Evolutionary conservation across 2,329 filamentous ascomycete genomes (phyloP), one percentile per base, ranked within the genome.

Genomic region (Beauveria asiatica): DNA sequence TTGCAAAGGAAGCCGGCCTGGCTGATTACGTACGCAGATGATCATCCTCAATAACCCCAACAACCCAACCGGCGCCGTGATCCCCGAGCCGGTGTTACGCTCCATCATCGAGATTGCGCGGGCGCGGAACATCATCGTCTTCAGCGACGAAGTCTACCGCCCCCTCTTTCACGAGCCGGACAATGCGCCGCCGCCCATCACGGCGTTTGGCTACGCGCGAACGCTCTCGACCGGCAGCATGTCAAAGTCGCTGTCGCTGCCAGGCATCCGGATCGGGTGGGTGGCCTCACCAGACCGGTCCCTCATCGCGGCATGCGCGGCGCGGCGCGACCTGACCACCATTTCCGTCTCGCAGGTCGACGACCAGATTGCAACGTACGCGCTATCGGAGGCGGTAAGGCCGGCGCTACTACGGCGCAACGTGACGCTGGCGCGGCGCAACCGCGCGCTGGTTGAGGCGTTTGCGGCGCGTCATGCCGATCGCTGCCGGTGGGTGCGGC

Each of bases 241-340:
- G 78, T 93, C 88, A 27, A 96, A 96, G 74, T 88, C 90, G 0
- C 96, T 91, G 73, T 85, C 88, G 2, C 76, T 96, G 5, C 90
- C 91, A 1, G 91, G 92, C 2, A 86, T 95, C 63, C 85, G 91
- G 1, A 74, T 92, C 1, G 92, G 92, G 37, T 97, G 92, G 92
- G 80, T 93, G 61, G 89, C 88, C 3, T 87, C 86, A 16, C 83
- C 83, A 27, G 83, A 84, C 70, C 69, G 70, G 5, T 74, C 75
- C 0, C 78, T 95, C 60, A 80, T 93, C 57, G 80, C 85, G 55
- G 76, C 79, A 16, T 79, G 89, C 63, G 84, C 86, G 11, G 73
- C 76, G 16, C 85, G 86, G 1, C 80, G 90, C 45, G 87, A 94
- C 71, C 95, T 94, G 76, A 95, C 90, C 3, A 92, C 89, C 27